Evolutionary conservation across 2,329 filamentous ascomycete genomes (phyloP).

Genomic region (Penicillium polonicum): DNA sequence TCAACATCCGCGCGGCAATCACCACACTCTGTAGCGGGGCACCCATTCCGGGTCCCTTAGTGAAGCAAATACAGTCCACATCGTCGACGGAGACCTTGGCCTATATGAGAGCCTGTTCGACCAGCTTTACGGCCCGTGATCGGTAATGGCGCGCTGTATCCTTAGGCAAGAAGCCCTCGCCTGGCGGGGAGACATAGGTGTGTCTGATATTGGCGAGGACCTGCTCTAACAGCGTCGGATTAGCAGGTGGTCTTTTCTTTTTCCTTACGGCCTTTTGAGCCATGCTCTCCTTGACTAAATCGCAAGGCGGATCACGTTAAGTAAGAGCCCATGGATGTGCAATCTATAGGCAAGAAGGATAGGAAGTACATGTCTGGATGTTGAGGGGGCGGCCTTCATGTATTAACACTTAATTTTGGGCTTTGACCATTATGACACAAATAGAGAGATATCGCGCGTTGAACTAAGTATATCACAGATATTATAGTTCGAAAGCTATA

Average conservation of each 20-base stretch:
- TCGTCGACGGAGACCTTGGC: conserved; percentile 63
- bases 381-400: too few relatives aligned
- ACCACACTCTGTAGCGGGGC: conserved; percentile 86
- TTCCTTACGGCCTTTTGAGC: too few relatives aligned
- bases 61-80: conserved; percentile 92
- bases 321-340: too few relatives aligned
- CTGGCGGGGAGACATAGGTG: conserved; percentile 88
- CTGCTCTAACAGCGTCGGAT: neutral
- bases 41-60: conserved; percentile 93
- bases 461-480: neutral
- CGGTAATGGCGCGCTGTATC: conserved; percentile 94
- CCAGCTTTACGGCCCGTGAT: conserved; percentile 75
- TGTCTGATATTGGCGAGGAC: conserved; percentile 93
- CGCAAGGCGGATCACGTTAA: too few relatives aligned
- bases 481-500: neutral
- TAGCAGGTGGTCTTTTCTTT: too few relatives aligned
- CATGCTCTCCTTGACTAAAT: too few relatives aligned
- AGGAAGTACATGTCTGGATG: too few relatives aligned
- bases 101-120: conserved; percentile 72
- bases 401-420: too few relatives aligned
- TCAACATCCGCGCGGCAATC: conserved; percentile 76
- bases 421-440: neutral
- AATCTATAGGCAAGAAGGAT: too few relatives aligned
- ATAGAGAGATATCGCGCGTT: neutral
- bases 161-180: conserved; percentile 92